These are phyloP conservation scores for Microstroma glucosiphilum DNA, from an alignment of 1,284 basidiomycete species.

Conservation along the genomic window DNA sequence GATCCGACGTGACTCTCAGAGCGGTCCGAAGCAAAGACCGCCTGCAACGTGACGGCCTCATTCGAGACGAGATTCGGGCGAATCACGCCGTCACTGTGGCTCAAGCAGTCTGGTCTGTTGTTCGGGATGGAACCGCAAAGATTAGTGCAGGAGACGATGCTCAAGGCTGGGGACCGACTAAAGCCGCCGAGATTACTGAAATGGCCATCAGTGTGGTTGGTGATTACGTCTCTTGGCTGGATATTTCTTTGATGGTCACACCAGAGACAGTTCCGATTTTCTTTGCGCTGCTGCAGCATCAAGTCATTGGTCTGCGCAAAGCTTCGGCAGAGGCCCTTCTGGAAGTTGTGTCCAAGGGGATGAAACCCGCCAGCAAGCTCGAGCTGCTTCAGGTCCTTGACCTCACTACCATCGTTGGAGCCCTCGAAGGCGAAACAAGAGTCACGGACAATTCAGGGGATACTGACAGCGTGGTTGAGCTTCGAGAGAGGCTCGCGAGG, in stretches of 20 bases:
- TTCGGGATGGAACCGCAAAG: constrained; percentile 61
- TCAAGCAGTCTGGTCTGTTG: constrained; percentile 74
- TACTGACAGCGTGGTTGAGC: constrained; percentile 65
- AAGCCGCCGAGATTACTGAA: constrained; percentile 73
- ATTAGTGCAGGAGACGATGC: constrained; percentile 41
- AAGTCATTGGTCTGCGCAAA: constrained; percentile 58
- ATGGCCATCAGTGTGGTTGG: constrained; percentile 83
- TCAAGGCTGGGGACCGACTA: constrained; percentile 57
- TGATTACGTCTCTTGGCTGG: constrained; percentile 96
- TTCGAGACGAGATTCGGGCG: constrained; percentile 47
- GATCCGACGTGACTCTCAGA: constrained; percentile 46
- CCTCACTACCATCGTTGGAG: constrained; percentile 37
- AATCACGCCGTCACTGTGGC: constrained; percentile 73
- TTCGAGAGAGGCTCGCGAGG: constrained; percentile 80
- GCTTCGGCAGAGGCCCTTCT: constrained; percentile 74
- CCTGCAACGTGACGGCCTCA: constrained; percentile 43
- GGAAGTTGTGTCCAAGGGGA: constrained; percentile 80
- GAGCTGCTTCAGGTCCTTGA: constrained; percentile 84
- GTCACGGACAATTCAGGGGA: constrained; percentile 57
- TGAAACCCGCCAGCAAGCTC: constrained; percentile 86
- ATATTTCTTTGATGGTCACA: constrained; percentile 90
- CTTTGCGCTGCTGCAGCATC: constrained; percentile 69
- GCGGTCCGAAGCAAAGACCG: constrained; percentile 43
- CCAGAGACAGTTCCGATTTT: constrained; percentile 79
- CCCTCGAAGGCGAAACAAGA: constrained; percentile 39